phyloP scores from a whole-genome alignment of 73 alveolate genomes.

The Urostyla sp. region DNA sequence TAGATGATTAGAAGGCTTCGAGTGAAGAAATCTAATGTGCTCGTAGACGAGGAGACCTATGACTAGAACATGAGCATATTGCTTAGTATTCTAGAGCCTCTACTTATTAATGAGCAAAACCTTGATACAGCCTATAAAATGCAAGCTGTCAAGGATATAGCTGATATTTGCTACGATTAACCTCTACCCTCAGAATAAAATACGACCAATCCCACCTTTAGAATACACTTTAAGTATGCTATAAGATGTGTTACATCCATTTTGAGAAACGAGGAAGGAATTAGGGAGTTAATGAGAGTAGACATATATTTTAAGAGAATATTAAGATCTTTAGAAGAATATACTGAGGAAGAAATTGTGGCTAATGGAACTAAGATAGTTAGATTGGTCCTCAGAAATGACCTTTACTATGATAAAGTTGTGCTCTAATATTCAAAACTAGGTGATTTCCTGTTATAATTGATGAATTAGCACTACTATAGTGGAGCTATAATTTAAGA shows the following conservation, averaged over 20 bases:
- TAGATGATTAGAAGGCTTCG: slow-evolving; percentile 39
- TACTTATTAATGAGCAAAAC: slow-evolving; percentile 62
- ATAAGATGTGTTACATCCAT: slow-evolving; percentile 37
- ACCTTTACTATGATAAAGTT: slow-evolving; percentile 46
- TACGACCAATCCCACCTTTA: neutral
- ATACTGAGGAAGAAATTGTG: slow-evolving; percentile 38
- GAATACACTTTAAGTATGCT: slow-evolving; percentile 29
- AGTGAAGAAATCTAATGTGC: slow-evolving; percentile 16
- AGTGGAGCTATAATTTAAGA: slow-evolving; percentile 53
- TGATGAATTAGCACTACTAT: slow-evolving; percentile 57
- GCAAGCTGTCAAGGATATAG: slow-evolving; percentile 8
- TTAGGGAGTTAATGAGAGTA: slow-evolving; percentile 20
- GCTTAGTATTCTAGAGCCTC: slow-evolving; percentile 64
- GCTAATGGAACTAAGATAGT: slow-evolving; percentile 43
- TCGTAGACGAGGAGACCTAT: slow-evolving; percentile 6
- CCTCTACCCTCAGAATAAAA: slow-evolving; percentile 36
- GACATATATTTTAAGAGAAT: slow-evolving; percentile 37
- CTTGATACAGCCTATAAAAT: slow-evolving; percentile 46
- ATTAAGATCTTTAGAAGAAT: slow-evolving; percentile 38
- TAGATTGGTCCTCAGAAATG: slow-evolving; percentile 41
- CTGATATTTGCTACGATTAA: slow-evolving; percentile 24
- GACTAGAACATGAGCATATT: slow-evolving; percentile 47
- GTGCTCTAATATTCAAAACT: slow-evolving; percentile 16
- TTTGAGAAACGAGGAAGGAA: slow-evolving; percentile 30
- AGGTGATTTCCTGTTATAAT: slow-evolving; percentile 42